Evolutionary conservation across 176 grass and related monocot species (phyloP).

Genomic region (Dendrocalamus sinicus): DNA sequence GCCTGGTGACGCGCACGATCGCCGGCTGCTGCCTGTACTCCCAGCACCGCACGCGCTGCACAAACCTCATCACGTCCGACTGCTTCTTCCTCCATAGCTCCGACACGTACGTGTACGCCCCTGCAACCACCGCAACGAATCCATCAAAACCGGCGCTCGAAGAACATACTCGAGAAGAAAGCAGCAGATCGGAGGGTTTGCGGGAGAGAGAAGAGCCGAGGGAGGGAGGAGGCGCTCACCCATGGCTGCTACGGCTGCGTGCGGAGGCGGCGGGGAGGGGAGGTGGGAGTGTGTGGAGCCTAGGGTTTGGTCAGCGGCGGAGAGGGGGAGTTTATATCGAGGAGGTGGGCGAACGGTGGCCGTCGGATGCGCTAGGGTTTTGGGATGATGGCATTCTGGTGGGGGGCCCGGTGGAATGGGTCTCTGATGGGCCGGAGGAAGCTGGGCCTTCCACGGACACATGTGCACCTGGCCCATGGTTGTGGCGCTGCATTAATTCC

Average conservation of each 20-base stretch:
- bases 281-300: background rate
- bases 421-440: background rate
- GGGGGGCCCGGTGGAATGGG: background rate
- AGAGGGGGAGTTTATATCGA: background rate
- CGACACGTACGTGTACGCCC: slow-evolving; percentile 84
- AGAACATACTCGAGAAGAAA: background rate
- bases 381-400: background rate
- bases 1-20: slow-evolving; percentile 66
- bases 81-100: slow-evolving; percentile 95
- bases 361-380: slow-evolving; percentile 65
- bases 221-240: slow-evolving; percentile 31
- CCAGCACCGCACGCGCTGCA: slow-evolving; percentile 78
- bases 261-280: slow-evolving; percentile 37
- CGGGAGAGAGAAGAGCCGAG: background rate
- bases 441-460: background rate
- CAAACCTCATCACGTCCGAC: slow-evolving; percentile 78
- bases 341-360: slow-evolving; percentile 15
- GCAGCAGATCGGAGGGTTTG: background rate
- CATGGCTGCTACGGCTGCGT: slow-evolving; percentile 45
- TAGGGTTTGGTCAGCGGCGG: slow-evolving; percentile 26
- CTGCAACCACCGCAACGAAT: slow-evolving; percentile 38
- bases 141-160: background rate
- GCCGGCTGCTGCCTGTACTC: slow-evolving; percentile 76
- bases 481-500: background rate
- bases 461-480: background rate